phyloP scores from a whole-genome alignment of 2,329 filamentous ascomycete species.

The Colletotrichum somersetense region DNA sequence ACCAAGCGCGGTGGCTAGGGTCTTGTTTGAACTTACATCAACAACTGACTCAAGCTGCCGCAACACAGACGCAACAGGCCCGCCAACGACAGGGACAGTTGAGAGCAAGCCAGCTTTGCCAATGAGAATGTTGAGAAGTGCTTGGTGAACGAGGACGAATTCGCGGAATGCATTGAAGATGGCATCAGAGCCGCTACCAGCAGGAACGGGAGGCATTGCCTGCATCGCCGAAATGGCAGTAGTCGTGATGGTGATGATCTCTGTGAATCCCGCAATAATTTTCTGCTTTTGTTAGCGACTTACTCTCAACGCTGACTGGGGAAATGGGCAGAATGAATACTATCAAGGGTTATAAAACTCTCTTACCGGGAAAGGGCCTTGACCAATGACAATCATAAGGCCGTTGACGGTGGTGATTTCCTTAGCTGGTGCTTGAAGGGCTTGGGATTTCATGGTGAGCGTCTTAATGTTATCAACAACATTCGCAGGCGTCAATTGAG shows the following conservation, averaged over 20 bases:
- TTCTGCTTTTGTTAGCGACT: constrained; percentile 28
- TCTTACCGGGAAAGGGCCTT: constrained; percentile 50
- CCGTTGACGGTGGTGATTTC: constrained; percentile 47
- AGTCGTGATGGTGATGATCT: constrained; percentile 47
- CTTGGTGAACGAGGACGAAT: constrained; percentile 50
- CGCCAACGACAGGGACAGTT: constrained; percentile 47
- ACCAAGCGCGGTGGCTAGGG: background rate
- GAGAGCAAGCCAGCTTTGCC: constrained; percentile 50
- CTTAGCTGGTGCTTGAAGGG: constrained; percentile 47
- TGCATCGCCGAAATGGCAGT: constrained; percentile 43
- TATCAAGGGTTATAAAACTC: background rate
- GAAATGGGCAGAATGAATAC: background rate
- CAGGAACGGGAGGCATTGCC: constrained; percentile 35
- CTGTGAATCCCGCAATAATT: constrained; percentile 49
- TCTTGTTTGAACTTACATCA: constrained; percentile 45
- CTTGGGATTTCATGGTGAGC: constrained; percentile 46
- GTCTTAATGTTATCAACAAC: constrained; percentile 45
- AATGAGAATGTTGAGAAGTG: constrained; percentile 52
- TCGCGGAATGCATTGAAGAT: constrained; percentile 48
- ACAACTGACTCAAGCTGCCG: constrained; percentile 45
- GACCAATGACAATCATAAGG: constrained; percentile 46
- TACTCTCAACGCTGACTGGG: fast-evolving
- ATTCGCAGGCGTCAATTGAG: constrained; percentile 41
- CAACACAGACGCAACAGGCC: constrained; percentile 47
- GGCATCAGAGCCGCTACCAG: constrained; percentile 35